phyloP scores from a whole-genome alignment of 2,329 filamentous ascomycete genomes.

The Venturia pyrina region DNA sequence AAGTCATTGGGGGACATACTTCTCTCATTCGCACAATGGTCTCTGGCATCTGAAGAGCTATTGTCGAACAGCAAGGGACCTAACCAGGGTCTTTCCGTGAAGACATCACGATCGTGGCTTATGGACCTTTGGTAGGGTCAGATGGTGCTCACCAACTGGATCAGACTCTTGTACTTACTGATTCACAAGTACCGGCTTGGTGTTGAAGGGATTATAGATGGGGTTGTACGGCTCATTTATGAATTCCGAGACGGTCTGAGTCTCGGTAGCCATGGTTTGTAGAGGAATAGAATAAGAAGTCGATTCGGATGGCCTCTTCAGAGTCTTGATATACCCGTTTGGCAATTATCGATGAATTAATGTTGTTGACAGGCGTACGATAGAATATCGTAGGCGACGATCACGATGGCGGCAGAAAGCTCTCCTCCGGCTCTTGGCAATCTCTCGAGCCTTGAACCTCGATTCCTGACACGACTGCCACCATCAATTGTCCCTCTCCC shows the following conservation, averaged over 20 bases:
- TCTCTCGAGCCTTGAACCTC: not conserved
- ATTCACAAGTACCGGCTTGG: slow-evolving; percentile 37
- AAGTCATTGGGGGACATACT: no score
- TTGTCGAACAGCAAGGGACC: slow-evolving; percentile 66
- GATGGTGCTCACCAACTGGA: not conserved
- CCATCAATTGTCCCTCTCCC: not conserved
- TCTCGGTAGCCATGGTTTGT: not conserved
- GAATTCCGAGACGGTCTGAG: not conserved
- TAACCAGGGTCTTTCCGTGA: slow-evolving; percentile 52
- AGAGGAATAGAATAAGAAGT: not conserved
- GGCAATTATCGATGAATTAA: not conserved
- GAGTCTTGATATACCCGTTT: no score
- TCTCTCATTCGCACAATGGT: slow-evolving; percentile 71
- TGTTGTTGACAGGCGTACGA: not conserved
- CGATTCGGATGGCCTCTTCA: not conserved
- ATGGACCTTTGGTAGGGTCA: slow-evolving; percentile 26
- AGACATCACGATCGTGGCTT: slow-evolving; percentile 34
- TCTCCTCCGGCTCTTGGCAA: not conserved
- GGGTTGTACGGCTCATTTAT: slow-evolving; percentile 35
- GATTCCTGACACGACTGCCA: not conserved
- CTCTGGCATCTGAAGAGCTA: slow-evolving; percentile 61
- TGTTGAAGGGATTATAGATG: slow-evolving; percentile 39
- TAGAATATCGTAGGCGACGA: no score
- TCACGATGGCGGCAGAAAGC: not conserved
- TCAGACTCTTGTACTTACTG: slow-evolving; percentile 21